Conservation (phyloP, 2,329 filamentous ascomycete genomes). For the Cladosporium phlei region DNA sequence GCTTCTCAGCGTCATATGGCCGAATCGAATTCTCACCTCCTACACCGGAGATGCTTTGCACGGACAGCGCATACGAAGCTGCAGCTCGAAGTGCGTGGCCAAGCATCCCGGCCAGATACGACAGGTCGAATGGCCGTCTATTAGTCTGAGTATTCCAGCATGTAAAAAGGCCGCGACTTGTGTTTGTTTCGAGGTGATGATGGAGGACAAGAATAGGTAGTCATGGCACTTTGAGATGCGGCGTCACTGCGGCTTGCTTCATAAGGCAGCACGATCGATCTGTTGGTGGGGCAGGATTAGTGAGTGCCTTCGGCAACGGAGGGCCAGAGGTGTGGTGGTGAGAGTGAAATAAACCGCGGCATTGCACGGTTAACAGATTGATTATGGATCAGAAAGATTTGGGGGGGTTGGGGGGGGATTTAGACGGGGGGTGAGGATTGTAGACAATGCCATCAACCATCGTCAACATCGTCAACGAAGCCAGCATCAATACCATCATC, state of each 20-base stretch:
- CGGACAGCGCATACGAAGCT: too few species aligned
- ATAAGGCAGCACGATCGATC: constrained; percentile 8
- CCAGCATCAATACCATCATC: background rate
- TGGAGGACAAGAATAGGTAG: background rate
- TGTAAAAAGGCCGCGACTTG: too few species aligned
- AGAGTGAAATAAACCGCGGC: constrained; percentile 10
- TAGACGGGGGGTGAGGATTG: background rate
- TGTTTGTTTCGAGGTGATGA: background rate
- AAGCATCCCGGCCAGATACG: constrained; percentile 7
- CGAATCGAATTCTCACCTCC: too few species aligned
- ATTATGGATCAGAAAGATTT: too few species aligned
- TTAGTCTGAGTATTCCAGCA: too few species aligned
- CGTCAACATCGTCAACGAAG: background rate
- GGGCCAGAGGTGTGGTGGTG: background rate
- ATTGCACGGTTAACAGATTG: constrained; percentile 4
- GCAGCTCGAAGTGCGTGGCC: constrained; percentile 9
- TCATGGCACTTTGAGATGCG: background rate
- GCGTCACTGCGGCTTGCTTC: constrained; percentile 10
- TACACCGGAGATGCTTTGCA: constrained; percentile 6
- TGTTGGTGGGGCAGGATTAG: constrained; percentile 7
- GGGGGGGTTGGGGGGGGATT: background rate
- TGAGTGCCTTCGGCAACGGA: constrained; percentile 14
- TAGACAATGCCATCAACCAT: background rate
- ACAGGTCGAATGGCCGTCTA: background rate
- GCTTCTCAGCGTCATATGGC: too few species aligned